Evolutionary conservation across 768 basidiomycete genomes (phyloP), one percentile per base, ranked within the genome.

Genomic region (Pisolithus orientalis): DNA sequence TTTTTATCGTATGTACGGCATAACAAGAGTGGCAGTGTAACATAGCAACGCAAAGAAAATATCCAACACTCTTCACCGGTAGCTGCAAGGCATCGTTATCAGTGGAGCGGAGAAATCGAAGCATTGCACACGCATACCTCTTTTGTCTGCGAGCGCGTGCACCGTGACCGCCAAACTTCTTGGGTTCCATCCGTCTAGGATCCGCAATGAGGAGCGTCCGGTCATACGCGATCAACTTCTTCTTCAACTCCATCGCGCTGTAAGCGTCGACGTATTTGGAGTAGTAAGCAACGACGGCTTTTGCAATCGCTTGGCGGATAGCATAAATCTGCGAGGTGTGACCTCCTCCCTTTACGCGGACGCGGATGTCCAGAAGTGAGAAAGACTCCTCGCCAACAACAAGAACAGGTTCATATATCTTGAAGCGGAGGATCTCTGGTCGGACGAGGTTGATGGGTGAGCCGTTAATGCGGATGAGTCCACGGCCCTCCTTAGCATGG

Each of bases 301-400:
- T 97, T 61, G 91, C 88, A 65, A 99, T 95, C 38, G 96, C 96
- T 78, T 99, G 96, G 57, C 96, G 91, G 70, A 98, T 92, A 58
- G 96, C 96, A 75, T 98, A 99, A 58, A 99, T 81, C 73, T 99
- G 95, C 50, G 95, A 95, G 54, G 93, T 94, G 79, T 98, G 96
- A 73, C 96, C 96, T 80, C 96, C 96, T 70, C 96, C 96, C 74
- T 94, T 94, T 60, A 96, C 95, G 47, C 94, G 91, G 50, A 98
- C 90, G 61, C 95, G 90, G 73, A 99, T 94, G 76, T 99, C 95
- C 62, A 98, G 79, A 59, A 78, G 77, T 53, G 79, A 73, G 69
- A 97, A 94, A 38, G 87, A 80, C 44, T 96, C 93, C 66, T 92
- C 88, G 56, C 93, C 92, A 54, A 86, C 86, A 53, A 96, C 89